Evolutionary conservation across 2,329 filamentous ascomycete genomes (phyloP).

Genomic region (Claviceps arundinis): DNA sequence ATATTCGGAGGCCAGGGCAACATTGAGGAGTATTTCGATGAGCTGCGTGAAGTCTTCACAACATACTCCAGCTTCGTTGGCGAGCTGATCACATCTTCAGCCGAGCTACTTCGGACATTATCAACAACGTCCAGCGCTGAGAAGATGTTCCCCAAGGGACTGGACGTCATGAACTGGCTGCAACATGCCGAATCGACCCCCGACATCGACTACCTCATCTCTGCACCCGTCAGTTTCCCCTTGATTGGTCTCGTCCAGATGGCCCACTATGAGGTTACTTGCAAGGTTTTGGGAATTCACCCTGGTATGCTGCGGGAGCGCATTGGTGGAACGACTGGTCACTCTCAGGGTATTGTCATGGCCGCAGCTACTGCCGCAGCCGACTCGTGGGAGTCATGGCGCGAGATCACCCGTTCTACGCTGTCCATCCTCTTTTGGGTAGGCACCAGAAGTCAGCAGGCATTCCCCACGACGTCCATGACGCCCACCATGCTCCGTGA

Average conservation of each 20-base stretch:
- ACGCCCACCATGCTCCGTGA: constrained; percentile 84
- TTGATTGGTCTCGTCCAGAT: constrained; percentile 93
- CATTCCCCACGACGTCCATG: constrained; percentile 88
- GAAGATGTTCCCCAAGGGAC: constrained; percentile 94
- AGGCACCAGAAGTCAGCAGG: constrained; percentile 89
- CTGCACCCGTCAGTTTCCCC: constrained; percentile 88
- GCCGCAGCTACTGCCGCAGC: constrained; percentile 84
- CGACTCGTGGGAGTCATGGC: constrained; percentile 85
- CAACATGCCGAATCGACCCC: constrained; percentile 80
- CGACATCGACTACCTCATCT: constrained; percentile 87
- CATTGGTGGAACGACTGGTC: constrained; percentile 79
- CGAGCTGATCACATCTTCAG: constrained; percentile 67
- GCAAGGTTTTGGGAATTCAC: constrained; percentile 77
- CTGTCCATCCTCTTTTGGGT: constrained; percentile 98
- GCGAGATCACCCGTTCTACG: constrained; percentile 63
- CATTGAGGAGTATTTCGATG: constrained; percentile 98
- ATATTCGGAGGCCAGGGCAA: constrained; percentile 97
- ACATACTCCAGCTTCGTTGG: constrained; percentile 87
- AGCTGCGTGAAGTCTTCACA: constrained; percentile 78
- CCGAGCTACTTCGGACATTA: constrained; percentile 75
- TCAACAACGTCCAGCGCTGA: constrained; percentile 73
- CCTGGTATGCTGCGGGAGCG: constrained; percentile 78
- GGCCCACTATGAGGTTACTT: constrained; percentile 89
- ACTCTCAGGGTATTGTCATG: constrained; percentile 92
- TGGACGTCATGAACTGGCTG: constrained; percentile 90